Evolutionary conservation across 176 grass and related monocot genomes (phyloP).

Genomic region (Tuctoria greenei): DNA sequence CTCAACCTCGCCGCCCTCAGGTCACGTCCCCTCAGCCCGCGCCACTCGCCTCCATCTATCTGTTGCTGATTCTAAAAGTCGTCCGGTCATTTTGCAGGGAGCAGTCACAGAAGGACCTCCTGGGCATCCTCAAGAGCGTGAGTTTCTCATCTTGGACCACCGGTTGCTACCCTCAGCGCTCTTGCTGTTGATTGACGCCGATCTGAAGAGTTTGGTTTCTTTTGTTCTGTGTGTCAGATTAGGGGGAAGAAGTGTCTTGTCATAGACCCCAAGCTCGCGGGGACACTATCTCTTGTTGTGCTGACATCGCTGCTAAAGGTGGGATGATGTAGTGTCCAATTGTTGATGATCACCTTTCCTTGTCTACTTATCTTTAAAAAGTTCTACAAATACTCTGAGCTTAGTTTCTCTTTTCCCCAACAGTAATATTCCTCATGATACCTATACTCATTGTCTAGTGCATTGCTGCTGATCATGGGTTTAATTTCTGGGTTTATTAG

Average conservation of each 20-base stretch:
- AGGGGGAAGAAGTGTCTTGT: constrained; percentile 76
- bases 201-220: neutral
- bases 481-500: neutral
- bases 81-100: constrained; percentile 51
- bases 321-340: neutral
- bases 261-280: constrained; percentile 72
- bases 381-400: neutral
- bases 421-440: neutral
- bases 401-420: neutral
- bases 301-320: constrained; percentile 82
- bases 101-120: constrained; percentile 84
- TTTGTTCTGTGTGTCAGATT: constrained; percentile 43
- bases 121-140: constrained; percentile 74
- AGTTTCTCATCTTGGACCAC: constrained; percentile 12
- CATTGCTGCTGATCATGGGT: neutral
- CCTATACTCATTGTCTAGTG: neutral
- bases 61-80: neutral
- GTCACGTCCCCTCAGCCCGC: constrained; percentile 11
- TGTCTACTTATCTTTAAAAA: neutral
- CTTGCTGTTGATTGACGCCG: neutral
- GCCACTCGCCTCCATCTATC: neutral
- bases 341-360: neutral
- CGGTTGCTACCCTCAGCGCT: neutral
- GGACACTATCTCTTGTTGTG: constrained; percentile 63
- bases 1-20: constrained; percentile 72